Conservation (phyloP, 2,329 filamentous ascomycete genomes). For the Monosporascus sp. region DNA sequence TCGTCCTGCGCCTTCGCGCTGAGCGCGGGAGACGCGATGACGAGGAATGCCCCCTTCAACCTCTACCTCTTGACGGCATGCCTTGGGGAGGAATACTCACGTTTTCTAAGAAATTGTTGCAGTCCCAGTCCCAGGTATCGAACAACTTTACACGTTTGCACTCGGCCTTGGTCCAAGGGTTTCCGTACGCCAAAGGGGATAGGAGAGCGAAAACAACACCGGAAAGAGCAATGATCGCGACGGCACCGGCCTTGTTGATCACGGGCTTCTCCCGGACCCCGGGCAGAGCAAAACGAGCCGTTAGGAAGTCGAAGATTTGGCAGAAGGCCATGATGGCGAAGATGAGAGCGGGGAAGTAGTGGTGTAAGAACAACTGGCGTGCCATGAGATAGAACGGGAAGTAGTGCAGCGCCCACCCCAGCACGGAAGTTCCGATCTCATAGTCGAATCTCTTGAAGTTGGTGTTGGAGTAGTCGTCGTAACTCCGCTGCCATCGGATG, state of each 20-base stretch:
- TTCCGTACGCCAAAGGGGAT: constrained; percentile 86
- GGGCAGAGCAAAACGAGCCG: constrained; percentile 64
- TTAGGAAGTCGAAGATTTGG: constrained; percentile 82
- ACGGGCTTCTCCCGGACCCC: constrained; percentile 65
- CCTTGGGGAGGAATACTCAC: constrained; percentile 57
- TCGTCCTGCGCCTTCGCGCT: constrained; percentile 2
- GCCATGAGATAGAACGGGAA: constrained; percentile 99
- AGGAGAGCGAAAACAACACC: constrained; percentile 78
- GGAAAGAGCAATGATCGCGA: constrained; percentile 68
- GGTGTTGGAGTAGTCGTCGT: constrained; percentile 72
- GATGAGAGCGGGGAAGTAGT: constrained; percentile 96
- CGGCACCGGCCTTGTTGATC: constrained; percentile 68
- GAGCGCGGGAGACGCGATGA: not conserved
- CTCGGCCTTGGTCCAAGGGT: constrained; percentile 83
- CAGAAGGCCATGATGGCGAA: constrained; percentile 87
- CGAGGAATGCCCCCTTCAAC: constrained; percentile 10
- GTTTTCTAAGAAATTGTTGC: constrained; percentile 82
- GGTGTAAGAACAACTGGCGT: constrained; percentile 94
- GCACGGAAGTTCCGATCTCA: constrained; percentile 82
- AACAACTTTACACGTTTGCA: constrained; percentile 87
- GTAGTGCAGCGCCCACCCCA: constrained; percentile 97
- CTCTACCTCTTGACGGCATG: constrained; percentile 31
- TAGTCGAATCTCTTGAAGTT: constrained; percentile 97
- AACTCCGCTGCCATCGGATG: constrained; percentile 92
- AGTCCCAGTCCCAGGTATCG: constrained; percentile 93